phyloP scores from a whole-genome alignment of 2,329 filamentous ascomycete genomes.

The Xylaria sp. region DNA sequence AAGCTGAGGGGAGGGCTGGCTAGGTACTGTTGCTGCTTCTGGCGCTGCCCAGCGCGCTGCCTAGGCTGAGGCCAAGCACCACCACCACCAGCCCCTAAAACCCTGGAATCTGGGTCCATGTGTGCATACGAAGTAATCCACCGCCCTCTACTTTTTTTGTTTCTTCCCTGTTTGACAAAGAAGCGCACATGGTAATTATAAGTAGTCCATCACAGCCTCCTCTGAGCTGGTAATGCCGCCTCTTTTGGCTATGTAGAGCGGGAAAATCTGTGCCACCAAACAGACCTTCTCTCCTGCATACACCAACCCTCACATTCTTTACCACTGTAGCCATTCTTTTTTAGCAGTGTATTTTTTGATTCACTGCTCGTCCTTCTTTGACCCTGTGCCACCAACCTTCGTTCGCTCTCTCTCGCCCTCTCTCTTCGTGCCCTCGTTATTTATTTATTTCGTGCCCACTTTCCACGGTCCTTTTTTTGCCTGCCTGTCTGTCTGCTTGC shows the following conservation, averaged over 20 bases:
- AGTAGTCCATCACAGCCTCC: background rate
- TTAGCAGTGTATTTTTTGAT: background rate
- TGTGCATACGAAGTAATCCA: too few species aligned
- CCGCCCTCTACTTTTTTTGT: too few species aligned
- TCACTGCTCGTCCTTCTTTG: background rate
- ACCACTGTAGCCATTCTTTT: background rate
- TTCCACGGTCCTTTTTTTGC: constrained; percentile 8
- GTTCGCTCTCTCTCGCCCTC: background rate
- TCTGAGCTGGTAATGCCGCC: background rate
- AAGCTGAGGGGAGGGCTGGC: too few species aligned
- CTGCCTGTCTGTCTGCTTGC: too few species aligned
- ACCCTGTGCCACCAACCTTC: background rate
- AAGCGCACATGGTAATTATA: background rate
- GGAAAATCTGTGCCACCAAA: background rate
- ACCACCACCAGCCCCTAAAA: background rate
- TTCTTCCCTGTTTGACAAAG: background rate
- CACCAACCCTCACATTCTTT: background rate
- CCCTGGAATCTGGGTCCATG: background rate
- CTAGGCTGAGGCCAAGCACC: too few species aligned
- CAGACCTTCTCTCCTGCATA: background rate
- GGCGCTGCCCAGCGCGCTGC: too few species aligned
- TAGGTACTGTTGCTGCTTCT: too few species aligned
- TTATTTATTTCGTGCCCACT: constrained; percentile 10
- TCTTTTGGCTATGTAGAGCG: background rate
- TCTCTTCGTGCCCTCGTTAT: too few species aligned